Percentiles rank a stretch among this genome's conserved stretches.
These are phyloP conservation scores for Heterococcus sp. DNA, from an alignment of 108 stramenopile genomes.

Conservation along the genomic window DNA sequence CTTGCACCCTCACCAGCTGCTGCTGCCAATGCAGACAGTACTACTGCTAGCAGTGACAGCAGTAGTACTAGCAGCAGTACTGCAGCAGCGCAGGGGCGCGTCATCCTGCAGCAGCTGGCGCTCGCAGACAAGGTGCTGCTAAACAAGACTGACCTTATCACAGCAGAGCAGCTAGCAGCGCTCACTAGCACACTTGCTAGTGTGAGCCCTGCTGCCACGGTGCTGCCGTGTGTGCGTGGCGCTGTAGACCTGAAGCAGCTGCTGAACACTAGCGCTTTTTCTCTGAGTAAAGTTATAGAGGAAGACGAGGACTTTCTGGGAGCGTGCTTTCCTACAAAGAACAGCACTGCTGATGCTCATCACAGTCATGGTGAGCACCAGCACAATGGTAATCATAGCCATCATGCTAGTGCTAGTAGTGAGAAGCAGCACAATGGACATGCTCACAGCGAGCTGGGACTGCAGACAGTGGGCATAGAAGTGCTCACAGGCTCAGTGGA, in stretches of 20 bases:
- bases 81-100: not conserved
- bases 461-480: conserved; percentile 18
- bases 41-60: not conserved
- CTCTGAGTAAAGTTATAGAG: conserved; percentile 19
- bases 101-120: conserved; percentile 79
- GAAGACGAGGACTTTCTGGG: conserved; percentile 2
- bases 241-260: conserved; percentile 20
- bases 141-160: conserved; percentile 66
- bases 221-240: conserved; percentile 20
- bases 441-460: conserved; percentile 15
- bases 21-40: not conserved
- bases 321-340: too few species aligned
- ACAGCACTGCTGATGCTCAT: too few species aligned
- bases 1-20: conserved; percentile 4
- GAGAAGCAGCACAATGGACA: not conserved
- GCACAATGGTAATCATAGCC: not conserved
- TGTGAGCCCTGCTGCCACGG: conserved; percentile 6
- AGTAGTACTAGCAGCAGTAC: not conserved
- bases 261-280: conserved; percentile 26
- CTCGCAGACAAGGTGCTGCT: conserved; percentile 94
- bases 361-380: not conserved
- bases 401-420: conserved; percentile 1
- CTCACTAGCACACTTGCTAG: conserved; percentile 5
- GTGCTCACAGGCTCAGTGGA: conserved; percentile 5
- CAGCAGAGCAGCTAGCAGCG: not conserved